Evolutionary conservation across 2,329 filamentous ascomycete genomes (phyloP), one percentile per base, ranked within the genome.

Genomic region (Corynespora cassiicola): DNA sequence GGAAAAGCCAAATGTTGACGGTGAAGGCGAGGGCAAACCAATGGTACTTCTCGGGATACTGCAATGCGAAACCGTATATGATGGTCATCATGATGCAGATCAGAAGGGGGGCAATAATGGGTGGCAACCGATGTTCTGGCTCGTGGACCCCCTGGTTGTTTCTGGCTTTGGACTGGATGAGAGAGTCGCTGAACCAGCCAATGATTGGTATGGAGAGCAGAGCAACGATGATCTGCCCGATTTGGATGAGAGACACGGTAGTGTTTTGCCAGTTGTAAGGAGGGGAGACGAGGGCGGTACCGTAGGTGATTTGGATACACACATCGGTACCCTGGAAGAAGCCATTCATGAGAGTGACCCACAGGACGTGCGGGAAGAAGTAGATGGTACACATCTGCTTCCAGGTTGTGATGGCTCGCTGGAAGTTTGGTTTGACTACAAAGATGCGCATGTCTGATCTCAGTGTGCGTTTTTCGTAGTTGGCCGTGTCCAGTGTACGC

Each of bases 101-200:
- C 20, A 69, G 24, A 37, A 70, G 67, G 5, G 67, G 66, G 9
- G 68, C 36, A 8, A 69, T 50, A 1, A 71, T 52, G 4, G 67
- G 65, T 4, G 65, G 65, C 8, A 71, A 45, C 22, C 66, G 58
- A 46, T 68, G 56, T 38, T 70, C 66, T 6, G 68, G 68, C 22
- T 67, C 57, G 39, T 70, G 65, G 25, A 64, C 39, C n/a, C 56
- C 53, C 24, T 47, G 40, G 33, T 64, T 61, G 23, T 54, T 48
- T 15, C 47, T 50, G 25, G 54, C 46, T 29, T 69, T 45, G 22
- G 27, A 51, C 15, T 55, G 56, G 3, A 66, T 68, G 28, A 69
- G 54, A 5, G 49, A 29, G 45, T 62, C 58, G 3, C 53, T 58
- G n/a, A 52, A 33, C n/a, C 10, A 52, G 48, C 18, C 56, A 50